These are phyloP conservation scores for Petunia hybrid DNA, from an alignment of 305 asterid genomes.

Conservation along the genomic window DNA sequence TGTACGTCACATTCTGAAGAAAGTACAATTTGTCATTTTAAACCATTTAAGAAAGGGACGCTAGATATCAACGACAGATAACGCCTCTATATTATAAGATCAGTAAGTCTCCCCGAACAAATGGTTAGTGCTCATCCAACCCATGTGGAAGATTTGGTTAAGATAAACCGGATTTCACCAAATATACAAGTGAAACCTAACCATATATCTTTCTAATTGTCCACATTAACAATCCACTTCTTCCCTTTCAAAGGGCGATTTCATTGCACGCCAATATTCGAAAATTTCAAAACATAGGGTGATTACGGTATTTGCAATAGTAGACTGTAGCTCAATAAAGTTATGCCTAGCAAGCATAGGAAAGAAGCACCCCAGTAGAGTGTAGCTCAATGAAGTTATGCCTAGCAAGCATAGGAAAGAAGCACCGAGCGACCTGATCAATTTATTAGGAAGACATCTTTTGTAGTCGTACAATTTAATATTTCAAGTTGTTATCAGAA, in stretches of 20 bases:
- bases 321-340: neutral
- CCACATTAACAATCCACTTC: neutral
- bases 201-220: neutral
- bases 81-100: neutral
- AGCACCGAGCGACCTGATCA: neutral
- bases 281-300: neutral
- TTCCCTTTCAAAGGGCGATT: neutral
- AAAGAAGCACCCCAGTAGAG: neutral
- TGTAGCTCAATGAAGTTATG: neutral
- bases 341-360: neutral
- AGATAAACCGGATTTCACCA: neutral
- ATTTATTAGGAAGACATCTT: neutral
- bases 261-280: neutral
- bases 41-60: neutral
- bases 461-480: neutral
- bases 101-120: conserved; percentile 15
- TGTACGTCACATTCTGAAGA: neutral
- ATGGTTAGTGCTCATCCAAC: neutral
- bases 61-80: neutral
- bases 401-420: neutral
- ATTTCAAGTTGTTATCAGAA: neutral
- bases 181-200: neutral
- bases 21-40: neutral
- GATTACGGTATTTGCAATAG: neutral
- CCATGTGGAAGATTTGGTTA: conserved; percentile 24